phyloP scores from a whole-genome alignment of 345 rosid species.

The Erucastrum elatum region DNA sequence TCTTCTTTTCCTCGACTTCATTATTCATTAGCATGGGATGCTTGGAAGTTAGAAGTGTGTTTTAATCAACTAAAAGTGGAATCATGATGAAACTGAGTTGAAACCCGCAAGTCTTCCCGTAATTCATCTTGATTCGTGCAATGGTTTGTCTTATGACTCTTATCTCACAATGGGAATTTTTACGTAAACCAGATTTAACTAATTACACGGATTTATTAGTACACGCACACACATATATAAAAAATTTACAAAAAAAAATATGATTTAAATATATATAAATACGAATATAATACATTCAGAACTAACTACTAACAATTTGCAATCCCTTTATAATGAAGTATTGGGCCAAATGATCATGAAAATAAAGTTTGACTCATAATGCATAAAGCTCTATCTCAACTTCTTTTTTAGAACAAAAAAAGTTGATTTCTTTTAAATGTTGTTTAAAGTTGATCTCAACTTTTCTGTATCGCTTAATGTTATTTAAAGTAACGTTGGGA shows the following conservation, averaged over 20 bases:
- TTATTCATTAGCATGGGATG: neutral
- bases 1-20: neutral
- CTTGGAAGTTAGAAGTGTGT: neutral
- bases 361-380: neutral
- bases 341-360: neutral
- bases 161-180: neutral
- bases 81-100: neutral
- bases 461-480: neutral
- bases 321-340: neutral
- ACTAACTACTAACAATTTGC: neutral
- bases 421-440: no score
- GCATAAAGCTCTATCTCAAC: neutral
- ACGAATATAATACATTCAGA: neutral
- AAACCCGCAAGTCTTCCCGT: neutral
- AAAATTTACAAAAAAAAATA: neutral
- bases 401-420: neutral
- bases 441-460: neutral
- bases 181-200: neutral
- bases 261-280: neutral
- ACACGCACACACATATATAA: neutral
- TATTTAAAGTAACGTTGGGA: neutral
- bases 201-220: neutral
- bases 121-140: neutral
- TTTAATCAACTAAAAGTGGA: neutral
- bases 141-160: slow-evolving; percentile 1